Evolutionary conservation across 1,284 basidiomycete genomes (phyloP).

Genomic region (Ganoderma meredithae): DNA sequence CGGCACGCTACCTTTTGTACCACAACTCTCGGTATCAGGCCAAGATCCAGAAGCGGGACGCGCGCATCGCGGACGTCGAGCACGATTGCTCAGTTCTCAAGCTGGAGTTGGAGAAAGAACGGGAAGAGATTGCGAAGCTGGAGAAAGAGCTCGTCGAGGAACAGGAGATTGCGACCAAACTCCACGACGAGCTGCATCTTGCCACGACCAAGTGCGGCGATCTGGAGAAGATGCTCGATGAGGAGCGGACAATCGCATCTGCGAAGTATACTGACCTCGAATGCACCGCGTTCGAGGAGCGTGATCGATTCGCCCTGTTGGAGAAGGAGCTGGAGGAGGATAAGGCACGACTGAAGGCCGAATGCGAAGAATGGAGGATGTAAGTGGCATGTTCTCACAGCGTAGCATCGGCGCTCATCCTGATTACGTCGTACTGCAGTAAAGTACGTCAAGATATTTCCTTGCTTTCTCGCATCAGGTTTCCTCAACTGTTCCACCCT

Average conservation of each 20-base stretch:
- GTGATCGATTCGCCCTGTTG: constrained; percentile 43
- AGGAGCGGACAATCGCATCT: constrained; percentile 36
- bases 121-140: constrained; percentile 33
- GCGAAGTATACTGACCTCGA: constrained; percentile 36
- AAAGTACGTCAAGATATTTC: constrained; percentile 45
- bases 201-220: constrained; percentile 34
- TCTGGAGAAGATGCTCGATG: constrained; percentile 37
- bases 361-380: constrained; percentile 48
- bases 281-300: constrained; percentile 43
- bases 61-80: constrained; percentile 12
- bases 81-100: constrained; percentile 34
- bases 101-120: constrained; percentile 41
- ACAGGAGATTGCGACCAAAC: constrained; percentile 31
- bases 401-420: constrained; percentile 10
- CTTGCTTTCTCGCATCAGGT: constrained; percentile 21
- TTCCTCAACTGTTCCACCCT: constrained; percentile 12
- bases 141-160: constrained; percentile 38
- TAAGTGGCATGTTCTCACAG: constrained; percentile 34
- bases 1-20: constrained; percentile 33
- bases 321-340: constrained; percentile 47
- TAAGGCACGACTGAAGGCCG: constrained; percentile 44
- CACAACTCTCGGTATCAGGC: constrained; percentile 30
- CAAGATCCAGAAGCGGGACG: constrained; percentile 32
- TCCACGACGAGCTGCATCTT: constrained; percentile 35
- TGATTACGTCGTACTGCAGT: constrained; percentile 36